Evolutionary conservation across 805 yeast species (phyloP), one percentile per base, ranked within the genome.

Genomic region (Pichia exigua): DNA sequence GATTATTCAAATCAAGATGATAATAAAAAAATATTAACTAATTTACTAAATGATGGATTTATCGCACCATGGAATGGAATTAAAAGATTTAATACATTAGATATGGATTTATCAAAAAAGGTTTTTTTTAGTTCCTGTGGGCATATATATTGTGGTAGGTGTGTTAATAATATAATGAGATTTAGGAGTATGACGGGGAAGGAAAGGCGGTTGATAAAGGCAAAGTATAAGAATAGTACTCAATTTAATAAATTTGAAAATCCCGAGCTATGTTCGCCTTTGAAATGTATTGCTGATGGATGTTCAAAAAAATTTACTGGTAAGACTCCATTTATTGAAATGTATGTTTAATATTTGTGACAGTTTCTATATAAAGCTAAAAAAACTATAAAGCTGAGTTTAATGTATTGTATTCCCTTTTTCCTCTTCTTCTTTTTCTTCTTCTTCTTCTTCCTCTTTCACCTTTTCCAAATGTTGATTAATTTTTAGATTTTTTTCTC

Each of bases 91-190:
- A 75, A 83, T 0, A 73, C 71, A 12, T 69, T 71, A 0, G 95
- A 87, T 60, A 60, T 69, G 20, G 83, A 77, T 50, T 68, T 86
- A 35, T 83, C 91, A 0, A 79, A 74, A 59, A 75, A 89, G 54
- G 76, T 85, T 2, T 89, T 83, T 61, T 74, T 76, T 20, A 76
- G 87, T 0, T 66, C 69, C 41, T 89, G 97, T 71, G 96, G 96
- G 0, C 97, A 89, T 69, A 77, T 82, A 0, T 89, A 79, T 64
- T 89, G 97, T 66, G 97, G 96, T 1, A 67, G 92, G 42, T 89
- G 97, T 67, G 85, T 85, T 22, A 79, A 79, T 57, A 77, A 81
- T 58, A 80, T 85, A n/a, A 76, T 76, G 18, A 74, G 54, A 26
- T 41, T 38, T 24, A 22, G 47, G 13, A 44, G 52, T 18, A 53